These are phyloP conservation scores for Prunus salicina DNA, from an alignment of 306 rosid genomes.

Conservation along the genomic window DNA sequence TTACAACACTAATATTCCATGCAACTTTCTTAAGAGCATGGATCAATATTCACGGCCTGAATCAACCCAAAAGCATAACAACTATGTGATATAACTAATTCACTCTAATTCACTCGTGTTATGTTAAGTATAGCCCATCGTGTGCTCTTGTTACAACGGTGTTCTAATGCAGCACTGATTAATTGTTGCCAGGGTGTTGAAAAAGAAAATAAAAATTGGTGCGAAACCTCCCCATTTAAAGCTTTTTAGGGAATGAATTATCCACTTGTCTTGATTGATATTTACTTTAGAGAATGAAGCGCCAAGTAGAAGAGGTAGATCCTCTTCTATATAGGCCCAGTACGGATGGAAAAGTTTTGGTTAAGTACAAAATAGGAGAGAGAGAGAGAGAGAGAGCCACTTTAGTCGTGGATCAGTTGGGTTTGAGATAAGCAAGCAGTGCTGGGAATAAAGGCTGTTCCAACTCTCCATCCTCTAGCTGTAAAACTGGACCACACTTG, in stretches of 20 bases:
- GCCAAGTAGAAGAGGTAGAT: not conserved
- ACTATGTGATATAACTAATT: no score
- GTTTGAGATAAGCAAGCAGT: not conserved
- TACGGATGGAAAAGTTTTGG: not conserved
- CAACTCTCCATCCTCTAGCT: no score
- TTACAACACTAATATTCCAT: not conserved
- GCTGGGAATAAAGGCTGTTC: conserved; percentile 6
- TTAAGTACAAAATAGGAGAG: not conserved
- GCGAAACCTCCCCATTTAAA: not conserved
- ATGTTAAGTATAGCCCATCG: no score
- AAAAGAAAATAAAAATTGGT: not conserved
- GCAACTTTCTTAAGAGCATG: not conserved
- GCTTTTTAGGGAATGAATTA: not conserved
- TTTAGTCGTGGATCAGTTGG: not conserved
- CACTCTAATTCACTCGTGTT: no score
- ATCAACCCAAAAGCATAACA: not conserved
- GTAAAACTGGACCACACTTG: not conserved
- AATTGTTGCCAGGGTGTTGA: not conserved
- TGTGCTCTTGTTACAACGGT: no score
- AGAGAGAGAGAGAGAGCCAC: not conserved
- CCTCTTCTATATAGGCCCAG: not conserved
- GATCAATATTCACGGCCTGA: not conserved
- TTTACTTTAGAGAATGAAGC: not conserved
- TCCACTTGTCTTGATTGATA: not conserved
- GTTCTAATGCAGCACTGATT: not conserved